Base-by-base conservation (phyloP, 441 rosid species). In the Aquilaria agallochum region DNA sequence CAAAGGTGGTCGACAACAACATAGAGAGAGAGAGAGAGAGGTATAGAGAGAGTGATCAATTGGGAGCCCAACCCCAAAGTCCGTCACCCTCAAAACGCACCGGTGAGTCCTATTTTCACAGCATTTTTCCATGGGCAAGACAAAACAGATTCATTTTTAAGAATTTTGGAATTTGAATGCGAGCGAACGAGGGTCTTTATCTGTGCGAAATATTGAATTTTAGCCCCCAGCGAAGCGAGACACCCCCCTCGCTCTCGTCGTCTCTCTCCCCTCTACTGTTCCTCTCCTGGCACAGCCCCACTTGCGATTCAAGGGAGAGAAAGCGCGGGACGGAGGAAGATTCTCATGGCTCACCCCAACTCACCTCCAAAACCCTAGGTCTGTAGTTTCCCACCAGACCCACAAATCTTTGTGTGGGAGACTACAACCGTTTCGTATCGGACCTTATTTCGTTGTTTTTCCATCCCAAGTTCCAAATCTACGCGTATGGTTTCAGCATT, bases 371-470 rank as follows among this genome's bases (percentile, higher is more conserved):
- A 76, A 61, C 80, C 83, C 73, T 73, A 72, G 59, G 47, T 68
- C 68, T 47, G 50, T 64, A 11, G 5, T 55, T 70, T 88, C 87
- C 93, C 91, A 86, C 94, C 82, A 84, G 27, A n/a, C 50, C 55
- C 42, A 11, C 8, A 54, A 59, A 20, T 20, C 27, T 20, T 20
- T 20, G 27, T 20, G 1, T 20, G 27, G 27, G 27, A 20, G 27
- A 20, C 27, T 20, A 20, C 27, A 20, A 20, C 27, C 27, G 27
- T 20, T 20, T 20, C 27, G 27, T 20, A 20, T 20, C 27, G 27
- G 27, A 20, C 27, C 27, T 20, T 20, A 20, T 20, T 59, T 51
- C 11, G 11, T 34, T 51, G 60, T 36, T 36, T 36, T 36, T 8
- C 42, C 42, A 36, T 36, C 42, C 42, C 34, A 44, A 64, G 72